phyloP scores from a whole-genome alignment of 306 rosid species.

The Astragalus glycyphyllos region DNA sequence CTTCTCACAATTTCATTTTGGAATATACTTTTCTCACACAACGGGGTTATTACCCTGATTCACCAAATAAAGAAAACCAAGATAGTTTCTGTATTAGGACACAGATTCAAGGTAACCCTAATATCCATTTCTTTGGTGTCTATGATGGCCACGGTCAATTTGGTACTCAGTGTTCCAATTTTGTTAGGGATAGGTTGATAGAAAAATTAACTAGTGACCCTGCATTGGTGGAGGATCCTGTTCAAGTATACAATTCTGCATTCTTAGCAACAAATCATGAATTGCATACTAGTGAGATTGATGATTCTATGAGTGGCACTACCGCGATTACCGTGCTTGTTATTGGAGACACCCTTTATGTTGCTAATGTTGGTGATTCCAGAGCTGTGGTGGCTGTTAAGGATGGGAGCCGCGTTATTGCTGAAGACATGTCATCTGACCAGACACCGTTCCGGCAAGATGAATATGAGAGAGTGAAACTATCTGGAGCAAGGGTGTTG shows the following conservation, averaged over 20 bases:
- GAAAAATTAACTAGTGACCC: constrained; percentile 61
- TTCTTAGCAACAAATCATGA: constrained; percentile 63
- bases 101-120: constrained; percentile 78
- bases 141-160: constrained; percentile 91
- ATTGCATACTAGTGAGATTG: constrained; percentile 65
- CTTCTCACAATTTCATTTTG: constrained; percentile 67
- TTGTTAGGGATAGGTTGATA: constrained; percentile 71
- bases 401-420: constrained; percentile 64
- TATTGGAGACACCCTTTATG: constrained; percentile 71
- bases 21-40: constrained; percentile 71
- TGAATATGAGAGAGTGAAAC: constrained; percentile 87
- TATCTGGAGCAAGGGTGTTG: constrained; percentile 84
- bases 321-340: constrained; percentile 87
- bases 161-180: constrained; percentile 80
- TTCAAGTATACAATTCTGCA: constrained; percentile 67
- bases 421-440: constrained; percentile 79
- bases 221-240: constrained; percentile 65
- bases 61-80: constrained; percentile 81
- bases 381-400: constrained; percentile 81
- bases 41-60: constrained; percentile 86
- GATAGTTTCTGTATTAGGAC: constrained; percentile 70
- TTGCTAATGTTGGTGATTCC: constrained; percentile 96
- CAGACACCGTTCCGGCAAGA: constrained; percentile 92
- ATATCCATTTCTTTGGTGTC: constrained; percentile 79
- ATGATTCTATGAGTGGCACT: constrained; percentile 92